A percentile compares a stretch with the other conserved stretches of the same genome.
Evolutionary conservation across 257 asterid genomes (phyloP).

Genomic region (Capsicum pubescens): DNA sequence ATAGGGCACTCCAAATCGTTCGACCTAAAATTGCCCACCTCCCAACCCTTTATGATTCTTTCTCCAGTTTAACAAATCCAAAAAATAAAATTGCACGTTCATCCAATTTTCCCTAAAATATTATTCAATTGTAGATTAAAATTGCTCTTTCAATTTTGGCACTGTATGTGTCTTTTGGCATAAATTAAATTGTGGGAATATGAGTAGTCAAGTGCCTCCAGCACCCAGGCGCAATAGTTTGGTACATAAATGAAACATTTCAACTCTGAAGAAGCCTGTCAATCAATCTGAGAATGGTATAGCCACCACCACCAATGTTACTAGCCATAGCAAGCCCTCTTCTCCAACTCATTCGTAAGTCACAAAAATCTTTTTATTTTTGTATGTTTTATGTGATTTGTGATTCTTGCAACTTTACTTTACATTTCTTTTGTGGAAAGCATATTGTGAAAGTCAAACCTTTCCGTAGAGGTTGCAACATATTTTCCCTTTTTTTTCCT

Average conservation of each 20-base stretch:
- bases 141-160: neutral
- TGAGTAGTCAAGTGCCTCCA: slow-evolving; percentile 34
- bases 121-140: neutral
- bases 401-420: no score
- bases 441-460: neutral
- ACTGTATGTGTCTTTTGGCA: neutral
- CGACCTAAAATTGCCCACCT: neutral
- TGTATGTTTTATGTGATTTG: neutral
- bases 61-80: neutral
- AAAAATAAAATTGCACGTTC: neutral
- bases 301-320: slow-evolving; percentile 10
- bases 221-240: slow-evolving; percentile 32
- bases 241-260: slow-evolving; percentile 31
- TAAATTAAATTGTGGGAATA: neutral
- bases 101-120: neutral
- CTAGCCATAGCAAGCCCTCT: slow-evolving; percentile 31
- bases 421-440: no score
- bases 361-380: neutral
- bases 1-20: neutral
- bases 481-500: neutral
- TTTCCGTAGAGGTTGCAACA: no score
- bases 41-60: neutral
- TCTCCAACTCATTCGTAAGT: slow-evolving; percentile 34
- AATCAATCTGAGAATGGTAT: slow-evolving; percentile 29
- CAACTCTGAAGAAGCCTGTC: slow-evolving; percentile 24